These are phyloP conservation scores for Starmera pachycereana DNA, from an alignment of 805 yeast species.

Conservation along the genomic window DNA sequence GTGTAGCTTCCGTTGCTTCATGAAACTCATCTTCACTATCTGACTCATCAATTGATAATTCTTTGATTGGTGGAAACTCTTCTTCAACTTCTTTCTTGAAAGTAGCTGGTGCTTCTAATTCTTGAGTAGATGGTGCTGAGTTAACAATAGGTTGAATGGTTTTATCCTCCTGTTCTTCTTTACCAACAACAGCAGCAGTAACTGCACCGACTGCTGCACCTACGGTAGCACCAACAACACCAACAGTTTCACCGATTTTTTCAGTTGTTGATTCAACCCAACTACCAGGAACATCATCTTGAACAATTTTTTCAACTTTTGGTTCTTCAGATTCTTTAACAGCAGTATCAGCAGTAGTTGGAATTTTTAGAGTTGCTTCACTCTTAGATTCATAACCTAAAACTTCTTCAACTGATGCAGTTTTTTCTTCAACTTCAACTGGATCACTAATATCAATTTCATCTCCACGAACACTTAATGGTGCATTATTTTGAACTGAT, in stretches of 20 bases:
- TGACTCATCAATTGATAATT: conserved; percentile 43
- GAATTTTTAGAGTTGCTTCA: conserved; percentile 6
- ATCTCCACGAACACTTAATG: conserved; percentile 82
- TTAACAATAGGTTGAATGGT: too few relatives aligned
- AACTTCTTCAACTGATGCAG: conserved; percentile 22
- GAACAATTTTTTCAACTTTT: conserved; percentile 12
- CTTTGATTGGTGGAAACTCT: conserved; percentile 57
- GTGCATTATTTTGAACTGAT: conserved; percentile 86
- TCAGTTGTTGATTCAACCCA: conserved; percentile 7
- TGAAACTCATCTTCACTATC: conserved; percentile 31
- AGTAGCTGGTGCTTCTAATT: neutral
- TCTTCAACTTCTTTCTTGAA: conserved; percentile 18
- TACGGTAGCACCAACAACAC: conserved; percentile 22
- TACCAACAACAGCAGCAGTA: conserved; percentile 4
- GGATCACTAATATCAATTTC: conserved; percentile 21
- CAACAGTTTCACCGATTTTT: conserved; percentile 24
- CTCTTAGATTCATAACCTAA: conserved; percentile 17
- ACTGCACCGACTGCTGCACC: conserved; percentile 17
- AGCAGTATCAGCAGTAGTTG: neutral
- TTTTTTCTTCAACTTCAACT: conserved; percentile 11
- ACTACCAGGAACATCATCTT: conserved; percentile 21
- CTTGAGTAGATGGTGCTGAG: too few relatives aligned
- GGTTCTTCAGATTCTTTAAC: conserved; percentile 1
- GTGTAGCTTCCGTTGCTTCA: conserved; percentile 28
- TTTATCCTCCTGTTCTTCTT: conserved; percentile 1